Base-by-base conservation (phyloP, 805 yeast genomes). In the Candida koratica region DNA sequence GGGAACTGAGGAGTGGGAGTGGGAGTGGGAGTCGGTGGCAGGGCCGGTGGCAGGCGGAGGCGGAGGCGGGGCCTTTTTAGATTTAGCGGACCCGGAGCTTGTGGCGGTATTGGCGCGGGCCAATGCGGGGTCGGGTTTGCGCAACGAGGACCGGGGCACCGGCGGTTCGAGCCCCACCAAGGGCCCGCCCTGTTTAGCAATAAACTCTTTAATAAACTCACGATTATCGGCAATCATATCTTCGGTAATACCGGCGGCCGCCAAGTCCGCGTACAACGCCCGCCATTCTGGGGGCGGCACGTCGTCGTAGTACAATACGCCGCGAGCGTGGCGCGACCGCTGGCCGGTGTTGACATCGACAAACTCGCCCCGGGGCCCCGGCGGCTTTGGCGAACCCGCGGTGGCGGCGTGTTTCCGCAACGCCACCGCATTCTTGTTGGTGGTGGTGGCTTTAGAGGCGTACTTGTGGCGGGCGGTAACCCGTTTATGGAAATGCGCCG, bases 171-270 rank as follows among this genome's bases (percentile, higher is more conserved):
- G 60, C 1, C 94, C 94, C 18, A 82, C 82, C 58, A 90, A 63
- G 20, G 93, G 81, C 15, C 89, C 84, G 37, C 93, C 86, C 54
- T 78, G 81, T 49, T 80, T 67, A 3, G 77, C 63, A 40, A 86
- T 83, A 52, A 83, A 86, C 36, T 79, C 81, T 55, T 84, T 86
- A 52, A 86, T 84, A 55, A 85, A 84, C 41, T 83, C 84, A 41
- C 88, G 68, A 53, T 86, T 84, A 36, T 84, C 90, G 0, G 89
- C 93, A 55, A 86, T 85, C 89, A 84, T 81, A 46, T 85, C 95
- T 51, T 86, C 94, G 1, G 85, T 59, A 39, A 86, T 86, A 1
- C 96, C 96, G 36, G 83, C 81, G 13, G 73, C 68, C 26, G 81
- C 90, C 36, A 86, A 67, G 51, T 83, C 88, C 6, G 73, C 61